Evolutionary conservation across 1,284 basidiomycete genomes (phyloP), one percentile per base, ranked within the genome.

Genomic region (Sphagnurus paluster): DNA sequence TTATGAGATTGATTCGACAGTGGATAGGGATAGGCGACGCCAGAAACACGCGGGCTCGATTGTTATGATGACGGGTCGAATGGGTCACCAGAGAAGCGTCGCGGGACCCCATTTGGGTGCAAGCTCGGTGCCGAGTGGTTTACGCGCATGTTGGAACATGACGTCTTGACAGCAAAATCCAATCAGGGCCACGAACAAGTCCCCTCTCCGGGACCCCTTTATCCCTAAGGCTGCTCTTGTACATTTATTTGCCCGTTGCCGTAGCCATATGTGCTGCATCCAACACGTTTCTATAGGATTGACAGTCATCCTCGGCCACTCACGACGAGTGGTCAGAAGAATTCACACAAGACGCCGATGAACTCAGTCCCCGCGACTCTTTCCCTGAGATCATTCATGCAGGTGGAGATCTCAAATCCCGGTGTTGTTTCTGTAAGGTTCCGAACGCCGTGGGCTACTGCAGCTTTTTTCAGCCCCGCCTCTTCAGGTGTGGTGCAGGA

Each of bases 11-110:
- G 29, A 36, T 20, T 21, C 30, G 14, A n/a, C 19, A 36, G 29
- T 48, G 53, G 57, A 60, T 50, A 58, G 68, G 73, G 70, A 63
- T 52, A 69, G 70, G 69, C 59, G 58, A 68, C 55, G 62, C 65
- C 74, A 65, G 75, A 71, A 76, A 69, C 59, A 66, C 68, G 70
- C 53, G 67, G 64, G 64, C 65, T 66, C 58, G 42, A 29, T 33
- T 29, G 44, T 52, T 38, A 40, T 32, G 33, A 30, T 23, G 36
- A 36, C 47, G 41, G 39, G 34, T 44, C 55, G 55, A 48, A 42
- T 48, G 39, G 48, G 49, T 52, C 62, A 68, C 73, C 60, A 77
- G 75, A 76, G 72, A 71, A 55, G 69, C 68, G 69, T 74, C 73
- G 71, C 69, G 72, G 74, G 34, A 49, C 49, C 44, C 53, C 50